Evolutionary conservation across 305 asterid species (phyloP).

Genomic region (Fraxinus floribunda): DNA sequence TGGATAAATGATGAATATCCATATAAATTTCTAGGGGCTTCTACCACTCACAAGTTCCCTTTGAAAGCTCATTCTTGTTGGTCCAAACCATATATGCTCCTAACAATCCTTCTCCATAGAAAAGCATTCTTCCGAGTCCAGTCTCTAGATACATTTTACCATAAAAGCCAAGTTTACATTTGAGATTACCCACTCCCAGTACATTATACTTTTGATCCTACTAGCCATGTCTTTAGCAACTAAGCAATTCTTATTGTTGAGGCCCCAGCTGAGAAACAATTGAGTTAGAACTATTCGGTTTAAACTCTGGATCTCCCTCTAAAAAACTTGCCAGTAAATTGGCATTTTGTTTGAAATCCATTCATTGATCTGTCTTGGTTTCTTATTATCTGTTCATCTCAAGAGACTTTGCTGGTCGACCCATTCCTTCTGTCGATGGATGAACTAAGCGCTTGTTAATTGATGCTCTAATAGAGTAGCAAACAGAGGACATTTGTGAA

Average conservation of each 20-base stretch:
- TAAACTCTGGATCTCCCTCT: background rate
- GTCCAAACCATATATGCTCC: background rate
- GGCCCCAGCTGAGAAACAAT: background rate
- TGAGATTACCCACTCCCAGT: background rate
- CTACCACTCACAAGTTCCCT: background rate
- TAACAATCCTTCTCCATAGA: background rate
- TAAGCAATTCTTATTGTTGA: background rate
- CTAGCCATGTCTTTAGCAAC: background rate
- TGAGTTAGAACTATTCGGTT: background rate
- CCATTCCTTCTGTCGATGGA: background rate
- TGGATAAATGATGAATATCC: background rate
- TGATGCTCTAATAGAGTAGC: background rate
- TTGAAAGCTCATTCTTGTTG: background rate
- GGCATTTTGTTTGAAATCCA: background rate
- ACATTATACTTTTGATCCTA: background rate
- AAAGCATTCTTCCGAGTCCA: background rate
- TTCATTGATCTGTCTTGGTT: background rate
- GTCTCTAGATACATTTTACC: background rate
- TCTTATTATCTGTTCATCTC: background rate
- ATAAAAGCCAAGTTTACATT: background rate
- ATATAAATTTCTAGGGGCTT: background rate
- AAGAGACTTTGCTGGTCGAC: background rate
- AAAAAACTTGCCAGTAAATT: background rate
- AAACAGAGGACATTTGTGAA: background rate
- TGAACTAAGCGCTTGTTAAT: background rate